Conservation (phyloP, 768 basidiomycete species). For the Mycena metata region DNA sequence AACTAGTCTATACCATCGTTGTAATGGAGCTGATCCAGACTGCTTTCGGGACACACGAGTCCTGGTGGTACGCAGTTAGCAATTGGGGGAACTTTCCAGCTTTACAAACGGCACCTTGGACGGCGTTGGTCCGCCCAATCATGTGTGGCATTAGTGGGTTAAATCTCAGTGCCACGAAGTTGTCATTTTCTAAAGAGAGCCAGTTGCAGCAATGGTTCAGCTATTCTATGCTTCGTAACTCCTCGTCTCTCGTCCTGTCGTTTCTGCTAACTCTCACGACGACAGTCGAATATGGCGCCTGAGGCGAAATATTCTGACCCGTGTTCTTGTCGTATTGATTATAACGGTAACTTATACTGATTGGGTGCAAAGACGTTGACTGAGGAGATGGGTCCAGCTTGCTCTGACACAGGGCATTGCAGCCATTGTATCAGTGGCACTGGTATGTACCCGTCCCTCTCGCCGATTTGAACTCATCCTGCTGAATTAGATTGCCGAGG, state of each 20-base stretch:
- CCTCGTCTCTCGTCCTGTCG: neutral
- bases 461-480: no score
- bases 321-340: conserved; percentile 1
- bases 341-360: neutral
- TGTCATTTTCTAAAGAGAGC: neutral
- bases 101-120: conserved; percentile 17
- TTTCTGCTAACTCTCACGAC: no score
- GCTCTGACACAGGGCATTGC: conserved; percentile 4
- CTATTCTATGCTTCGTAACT: conserved; percentile 21
- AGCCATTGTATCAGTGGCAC: neutral
- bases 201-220: conserved; percentile 20
- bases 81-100: conserved; percentile 21
- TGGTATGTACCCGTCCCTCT: neutral
- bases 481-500: conserved; percentile 1
- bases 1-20: conserved; percentile 16
- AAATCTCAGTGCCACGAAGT: neutral
- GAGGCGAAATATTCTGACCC: neutral
- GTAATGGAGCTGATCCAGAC: conserved; percentile 13
- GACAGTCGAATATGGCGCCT: conserved; percentile 11
- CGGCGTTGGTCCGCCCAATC: conserved; percentile 6
- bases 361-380: neutral
- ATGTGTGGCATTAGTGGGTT: conserved; percentile 18
- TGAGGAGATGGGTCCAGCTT: neutral
- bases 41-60: conserved; percentile 20
- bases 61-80: conserved; percentile 24